Conservation (phyloP, 2,329 filamentous ascomycete genomes). For the Cordyceps javanica region DNA sequence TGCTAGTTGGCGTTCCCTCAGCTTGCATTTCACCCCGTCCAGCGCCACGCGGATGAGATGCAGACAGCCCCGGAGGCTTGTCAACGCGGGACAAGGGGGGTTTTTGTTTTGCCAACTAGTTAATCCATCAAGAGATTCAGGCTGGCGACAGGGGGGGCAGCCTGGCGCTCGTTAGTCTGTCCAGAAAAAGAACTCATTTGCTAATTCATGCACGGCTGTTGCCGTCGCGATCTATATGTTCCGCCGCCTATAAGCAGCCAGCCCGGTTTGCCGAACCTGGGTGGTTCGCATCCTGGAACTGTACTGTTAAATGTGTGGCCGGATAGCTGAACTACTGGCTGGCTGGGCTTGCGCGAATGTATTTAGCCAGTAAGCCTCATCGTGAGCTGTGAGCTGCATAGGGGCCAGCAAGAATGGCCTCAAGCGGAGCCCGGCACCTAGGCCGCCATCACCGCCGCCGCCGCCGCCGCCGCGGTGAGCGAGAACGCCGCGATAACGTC, state of each 20-base stretch:
- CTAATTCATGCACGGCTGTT: neutral
- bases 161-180: neutral
- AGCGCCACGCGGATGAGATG: no score
- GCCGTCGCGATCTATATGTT: slow-evolving; percentile 1
- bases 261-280: neutral
- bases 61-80: no score
- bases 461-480: no score
- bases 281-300: neutral
- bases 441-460: no score
- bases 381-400: neutral
- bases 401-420: no score
- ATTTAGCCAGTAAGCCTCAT: neutral
- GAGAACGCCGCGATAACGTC: neutral
- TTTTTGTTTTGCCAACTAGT: no score
- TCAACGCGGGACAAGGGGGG: no score
- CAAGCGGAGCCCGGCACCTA: no score
- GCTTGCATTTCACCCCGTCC: no score
- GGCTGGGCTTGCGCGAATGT: neutral
- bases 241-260: neutral
- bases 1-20: no score
- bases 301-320: neutral
- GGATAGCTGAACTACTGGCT: neutral
- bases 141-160: neutral
- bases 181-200: neutral
- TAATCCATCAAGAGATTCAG: no score